Conservation (phyloP, 2,329 filamentous ascomycete species). For the Colletotrichum nymphaeae region DNA sequence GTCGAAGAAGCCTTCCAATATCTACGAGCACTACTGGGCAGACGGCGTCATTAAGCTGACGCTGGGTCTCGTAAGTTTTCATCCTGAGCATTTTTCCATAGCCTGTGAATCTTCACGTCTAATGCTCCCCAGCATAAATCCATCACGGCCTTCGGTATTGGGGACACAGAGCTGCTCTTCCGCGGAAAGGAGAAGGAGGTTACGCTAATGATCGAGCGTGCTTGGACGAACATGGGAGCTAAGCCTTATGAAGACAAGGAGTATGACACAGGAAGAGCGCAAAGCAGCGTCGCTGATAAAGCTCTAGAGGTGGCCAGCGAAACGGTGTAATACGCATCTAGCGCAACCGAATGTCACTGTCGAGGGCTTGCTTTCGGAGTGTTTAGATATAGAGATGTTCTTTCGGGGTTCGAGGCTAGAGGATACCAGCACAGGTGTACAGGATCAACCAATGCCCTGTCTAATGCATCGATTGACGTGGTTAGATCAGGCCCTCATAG, state of each 20-base stretch:
- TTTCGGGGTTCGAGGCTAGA: background rate
- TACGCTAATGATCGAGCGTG: conserved; percentile 55
- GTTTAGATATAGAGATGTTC: background rate
- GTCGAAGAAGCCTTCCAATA: conserved; percentile 49
- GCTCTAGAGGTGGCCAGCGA: conserved; percentile 6
- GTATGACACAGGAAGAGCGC: background rate
- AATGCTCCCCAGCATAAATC: conserved; percentile 53
- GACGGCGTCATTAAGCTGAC: conserved; percentile 66
- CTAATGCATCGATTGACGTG: background rate
- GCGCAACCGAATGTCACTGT: too few relatives aligned
- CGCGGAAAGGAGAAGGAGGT: conserved; percentile 53
- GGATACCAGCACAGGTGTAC: background rate
- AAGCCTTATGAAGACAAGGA: conserved; percentile 56
- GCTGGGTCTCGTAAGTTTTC: conserved; percentile 58
- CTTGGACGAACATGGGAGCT: conserved; percentile 56
- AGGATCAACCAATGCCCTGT: too few relatives aligned
- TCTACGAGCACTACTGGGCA: conserved; percentile 56
- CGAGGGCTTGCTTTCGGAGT: background rate
- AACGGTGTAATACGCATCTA: background rate
- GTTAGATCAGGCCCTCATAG: background rate
- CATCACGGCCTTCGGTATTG: conserved; percentile 55
- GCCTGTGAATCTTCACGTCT: background rate
- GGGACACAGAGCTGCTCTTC: conserved; percentile 55
- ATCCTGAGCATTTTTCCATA: background rate
- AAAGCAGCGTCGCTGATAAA: conserved; percentile 2